Base-by-base conservation (phyloP, 305 asterid genomes). In the Rubia peregrina region DNA sequence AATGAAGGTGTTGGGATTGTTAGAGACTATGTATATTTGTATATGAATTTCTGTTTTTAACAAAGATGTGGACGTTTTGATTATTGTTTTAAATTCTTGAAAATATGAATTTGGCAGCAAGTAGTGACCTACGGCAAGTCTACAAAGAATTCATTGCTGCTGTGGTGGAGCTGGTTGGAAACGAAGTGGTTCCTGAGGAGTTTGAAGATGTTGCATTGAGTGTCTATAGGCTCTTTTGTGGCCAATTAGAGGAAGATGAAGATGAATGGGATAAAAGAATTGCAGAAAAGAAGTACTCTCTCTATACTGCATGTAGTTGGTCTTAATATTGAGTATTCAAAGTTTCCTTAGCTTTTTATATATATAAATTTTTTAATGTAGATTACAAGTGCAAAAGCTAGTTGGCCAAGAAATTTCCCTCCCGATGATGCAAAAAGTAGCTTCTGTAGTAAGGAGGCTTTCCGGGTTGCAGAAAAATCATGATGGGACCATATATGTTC, bases 171-270 rank as follows among this genome's bases (percentile, higher is more conserved):
- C 73, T 91, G 83, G 81, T 87, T 85, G 96, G 90, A n/a, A 90
- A 87, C 24, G 96, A 91, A 71, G 86, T 88, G 76, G 88, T 83
- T 76, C 84, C 96, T 2, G 96, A 87, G 88, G 98, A 94, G 87
- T 94, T 94, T 77, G 86, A 81, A 65, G 96, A 94, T 83, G 89
- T 89, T 83, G 96, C 96, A 17, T 74, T 91, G 77, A 77, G 77
- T 77, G 85, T 80, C 53, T 89, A 89, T 77, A 78, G 78, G 85
- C 80, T 88, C 61, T 87, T 89, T 74, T 49, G 79, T 78, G 76
- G 63, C 59, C 74, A 84, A 65, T 40, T 76, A 70, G 85, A 72
- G 78, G 75, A 81, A 41, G 89, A 80, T 49, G 88, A 86, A 26
- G 87, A 79, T 41, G 94, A 71, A 70, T 77, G 81, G 51, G 77